Evolutionary conservation across 2,329 filamentous ascomycete genomes (phyloP).

Genomic region (Fusarium newnesense): DNA sequence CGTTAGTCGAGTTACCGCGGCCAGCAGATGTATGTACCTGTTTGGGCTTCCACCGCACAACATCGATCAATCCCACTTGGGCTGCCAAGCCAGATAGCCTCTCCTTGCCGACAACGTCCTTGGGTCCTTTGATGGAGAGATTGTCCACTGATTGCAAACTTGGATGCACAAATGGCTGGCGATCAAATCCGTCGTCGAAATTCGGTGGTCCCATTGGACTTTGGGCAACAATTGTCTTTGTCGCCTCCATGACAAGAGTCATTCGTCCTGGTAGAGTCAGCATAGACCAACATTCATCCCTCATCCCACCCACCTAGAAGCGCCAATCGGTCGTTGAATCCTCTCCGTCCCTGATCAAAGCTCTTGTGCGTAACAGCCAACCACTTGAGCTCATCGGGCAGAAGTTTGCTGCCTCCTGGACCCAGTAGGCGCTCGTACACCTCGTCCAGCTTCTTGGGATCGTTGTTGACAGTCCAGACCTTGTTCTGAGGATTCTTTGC

Average conservation of each 20-base stretch:
- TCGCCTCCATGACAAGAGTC: conserved; percentile 52
- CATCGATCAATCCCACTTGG: conserved; percentile 75
- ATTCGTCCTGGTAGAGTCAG: conserved; percentile 48
- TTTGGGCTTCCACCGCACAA: conserved; percentile 89
- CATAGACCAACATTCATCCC: not conserved
- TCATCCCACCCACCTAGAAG: conserved; percentile 73
- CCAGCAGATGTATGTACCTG: conserved; percentile 64
- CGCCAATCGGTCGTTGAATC: conserved; percentile 94
- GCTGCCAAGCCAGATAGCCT: conserved; percentile 75
- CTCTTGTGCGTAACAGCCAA: conserved; percentile 97
- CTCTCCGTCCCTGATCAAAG: conserved; percentile 93
- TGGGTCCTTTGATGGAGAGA: conserved; percentile 70
- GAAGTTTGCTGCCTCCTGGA: conserved; percentile 73
- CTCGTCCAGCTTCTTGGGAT: conserved; percentile 77
- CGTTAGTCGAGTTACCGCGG: not conserved
- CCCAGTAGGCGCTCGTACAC: conserved; percentile 84
- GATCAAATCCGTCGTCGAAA: conserved; percentile 61
- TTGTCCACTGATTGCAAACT: conserved; percentile 79
- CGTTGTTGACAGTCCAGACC: conserved; percentile 77
- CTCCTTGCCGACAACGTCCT: conserved; percentile 69
- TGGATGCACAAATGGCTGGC: conserved; percentile 75
- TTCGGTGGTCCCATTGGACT: conserved; percentile 42
- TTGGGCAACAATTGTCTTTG: conserved; percentile 52
- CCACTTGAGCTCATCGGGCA: conserved; percentile 96
- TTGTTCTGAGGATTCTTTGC: conserved; percentile 64